phyloP scores from a whole-genome alignment of 176 grass and related monocot genomes.

The Oryza australiensis region DNA sequence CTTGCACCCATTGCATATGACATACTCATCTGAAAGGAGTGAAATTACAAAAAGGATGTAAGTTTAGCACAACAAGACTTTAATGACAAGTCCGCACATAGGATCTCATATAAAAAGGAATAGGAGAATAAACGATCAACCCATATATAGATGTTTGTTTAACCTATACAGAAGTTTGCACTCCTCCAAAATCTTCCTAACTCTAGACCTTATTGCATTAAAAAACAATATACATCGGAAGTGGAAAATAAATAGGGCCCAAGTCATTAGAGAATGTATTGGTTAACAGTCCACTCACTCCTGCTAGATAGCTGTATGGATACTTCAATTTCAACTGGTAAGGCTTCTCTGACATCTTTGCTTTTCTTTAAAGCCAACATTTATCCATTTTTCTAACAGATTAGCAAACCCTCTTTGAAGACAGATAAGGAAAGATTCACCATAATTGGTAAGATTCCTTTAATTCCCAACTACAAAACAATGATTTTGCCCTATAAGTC shows the following conservation, averaged over 20 bases:
- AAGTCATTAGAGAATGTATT: background rate
- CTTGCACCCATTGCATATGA: slow-evolving; percentile 99
- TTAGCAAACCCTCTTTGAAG: background rate
- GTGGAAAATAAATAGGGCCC: background rate
- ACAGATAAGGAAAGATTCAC: background rate
- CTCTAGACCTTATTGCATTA: background rate
- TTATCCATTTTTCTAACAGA: background rate
- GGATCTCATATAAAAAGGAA: background rate
- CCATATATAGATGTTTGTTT: background rate
- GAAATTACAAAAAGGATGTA: background rate
- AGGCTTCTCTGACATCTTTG: background rate
- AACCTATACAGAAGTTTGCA: too few relatives aligned
- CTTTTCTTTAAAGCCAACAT: background rate
- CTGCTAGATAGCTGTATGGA: background rate
- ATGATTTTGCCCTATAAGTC: background rate
- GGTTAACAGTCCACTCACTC: background rate
- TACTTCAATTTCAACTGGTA: slow-evolving; percentile 1
- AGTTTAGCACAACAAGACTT: background rate
- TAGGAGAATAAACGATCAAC: background rate
- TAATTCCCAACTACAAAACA: background rate
- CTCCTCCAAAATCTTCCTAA: background rate
- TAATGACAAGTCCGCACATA: background rate
- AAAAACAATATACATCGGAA: background rate
- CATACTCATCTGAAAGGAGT: slow-evolving; percentile 80
- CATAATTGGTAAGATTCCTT: background rate